A percentile compares a stretch with the other conserved stretches of the same genome.
Conservation (phyloP, 2,329 filamentous ascomycete species). For the Penicillium sp. region DNA sequence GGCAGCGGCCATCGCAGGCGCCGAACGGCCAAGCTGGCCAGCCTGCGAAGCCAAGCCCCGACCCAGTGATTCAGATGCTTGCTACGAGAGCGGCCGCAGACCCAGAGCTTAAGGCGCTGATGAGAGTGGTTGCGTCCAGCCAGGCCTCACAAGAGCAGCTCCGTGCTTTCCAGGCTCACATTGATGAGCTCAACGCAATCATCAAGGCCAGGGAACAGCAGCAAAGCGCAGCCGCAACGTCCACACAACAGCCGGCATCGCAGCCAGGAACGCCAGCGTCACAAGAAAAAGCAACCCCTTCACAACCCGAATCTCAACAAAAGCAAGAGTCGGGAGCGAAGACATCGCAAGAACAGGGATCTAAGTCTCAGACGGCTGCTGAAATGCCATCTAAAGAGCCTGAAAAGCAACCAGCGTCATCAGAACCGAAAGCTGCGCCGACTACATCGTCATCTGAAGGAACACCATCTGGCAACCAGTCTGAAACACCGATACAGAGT, state of each 20-base stretch:
- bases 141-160: conserved; percentile 50
- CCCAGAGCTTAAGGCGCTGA: conserved; percentile 49
- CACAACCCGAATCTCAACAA: conserved; percentile 27
- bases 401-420: neutral
- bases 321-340: conserved; percentile 23
- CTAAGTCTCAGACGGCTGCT: conserved; percentile 13
- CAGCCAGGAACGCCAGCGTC: conserved; percentile 15
- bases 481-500: conserved; percentile 10
- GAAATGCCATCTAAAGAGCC: conserved; percentile 17
- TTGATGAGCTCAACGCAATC: conserved; percentile 52
- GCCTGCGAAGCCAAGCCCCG: conserved; percentile 45
- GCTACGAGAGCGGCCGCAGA: conserved; percentile 51
- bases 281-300: conserved; percentile 8
- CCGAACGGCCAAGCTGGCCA: conserved; percentile 29
- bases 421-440: neutral
- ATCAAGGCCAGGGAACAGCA: conserved; percentile 46
- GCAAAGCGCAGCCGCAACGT: conserved; percentile 17
- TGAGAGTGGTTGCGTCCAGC: conserved; percentile 52
- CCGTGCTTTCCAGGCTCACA: conserved; percentile 51
- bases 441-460: conserved; percentile 1
- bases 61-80: conserved; percentile 54
- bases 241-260: conserved; percentile 1
- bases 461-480: conserved; percentile 2
- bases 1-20: conserved; percentile 27
- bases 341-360: conserved; percentile 16